Evolutionary conservation across 192 early-diverging fungal genomes (phyloP).

Genomic region (Podila epicladia): DNA sequence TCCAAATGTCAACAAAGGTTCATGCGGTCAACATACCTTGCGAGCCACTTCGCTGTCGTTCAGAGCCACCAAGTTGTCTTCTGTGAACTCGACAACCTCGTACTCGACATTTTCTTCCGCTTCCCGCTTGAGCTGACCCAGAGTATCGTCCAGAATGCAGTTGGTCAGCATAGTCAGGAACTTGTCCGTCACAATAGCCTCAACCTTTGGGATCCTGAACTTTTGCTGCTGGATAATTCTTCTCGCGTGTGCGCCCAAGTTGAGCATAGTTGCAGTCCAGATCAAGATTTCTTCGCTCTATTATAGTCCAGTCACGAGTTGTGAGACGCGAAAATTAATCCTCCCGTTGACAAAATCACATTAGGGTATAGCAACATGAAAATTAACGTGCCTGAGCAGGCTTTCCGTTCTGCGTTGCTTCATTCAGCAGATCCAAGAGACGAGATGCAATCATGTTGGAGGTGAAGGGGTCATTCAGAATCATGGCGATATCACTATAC

Average conservation of each 20-base stretch:
- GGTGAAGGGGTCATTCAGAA: constrained; percentile 63
- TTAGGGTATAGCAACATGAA: too few relatives aligned
- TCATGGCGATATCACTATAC: constrained; percentile 65
- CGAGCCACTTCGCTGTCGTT: constrained; percentile 58
- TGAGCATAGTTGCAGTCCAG: constrained; percentile 61
- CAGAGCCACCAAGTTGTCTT: constrained; percentile 33
- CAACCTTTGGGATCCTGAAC: constrained; percentile 61
- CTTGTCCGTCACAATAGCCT: constrained; percentile 47
- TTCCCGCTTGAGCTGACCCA: constrained; percentile 29
- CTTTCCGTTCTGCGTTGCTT: constrained; percentile 27
- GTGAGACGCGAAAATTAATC: too few relatives aligned
- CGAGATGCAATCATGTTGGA: constrained; percentile 61
- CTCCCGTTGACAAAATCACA: neutral
- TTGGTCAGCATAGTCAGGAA: constrained; percentile 54
- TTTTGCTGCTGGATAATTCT: constrained; percentile 53
- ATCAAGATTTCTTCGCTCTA: constrained; percentile 41
- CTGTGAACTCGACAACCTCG: constrained; percentile 34
- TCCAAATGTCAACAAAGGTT: neutral
- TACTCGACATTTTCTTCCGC: constrained; percentile 34
- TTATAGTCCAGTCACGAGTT: neutral
- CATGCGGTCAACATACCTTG: constrained; percentile 27
- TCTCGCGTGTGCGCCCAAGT: constrained; percentile 62
- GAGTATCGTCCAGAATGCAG: constrained; percentile 43
- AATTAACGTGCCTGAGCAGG: constrained; percentile 1
- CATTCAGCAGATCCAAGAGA: constrained; percentile 52